These are phyloP conservation scores for Biscogniauxia mediterranea DNA, from an alignment of 2,329 filamentous ascomycete genomes.

Conservation along the genomic window DNA sequence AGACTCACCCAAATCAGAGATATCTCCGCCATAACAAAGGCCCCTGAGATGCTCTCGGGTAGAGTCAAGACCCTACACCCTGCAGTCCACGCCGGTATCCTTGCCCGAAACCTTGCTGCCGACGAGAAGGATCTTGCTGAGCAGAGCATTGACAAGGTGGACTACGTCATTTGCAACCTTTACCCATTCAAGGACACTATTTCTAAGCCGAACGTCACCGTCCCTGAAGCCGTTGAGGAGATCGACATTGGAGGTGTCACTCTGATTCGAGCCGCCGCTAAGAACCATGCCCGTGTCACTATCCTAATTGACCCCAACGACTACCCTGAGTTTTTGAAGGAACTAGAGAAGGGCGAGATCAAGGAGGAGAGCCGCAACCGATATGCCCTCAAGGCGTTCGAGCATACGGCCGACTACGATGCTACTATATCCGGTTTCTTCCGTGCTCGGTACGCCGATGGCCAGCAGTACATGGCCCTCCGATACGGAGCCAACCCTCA, in stretches of 20 bases:
- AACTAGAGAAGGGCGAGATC: constrained; percentile 84
- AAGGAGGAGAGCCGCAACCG: constrained; percentile 79
- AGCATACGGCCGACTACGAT: constrained; percentile 97
- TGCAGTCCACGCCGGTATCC: constrained; percentile 85
- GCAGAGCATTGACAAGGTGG: constrained; percentile 92
- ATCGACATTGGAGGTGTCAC: constrained; percentile 98
- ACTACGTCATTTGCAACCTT: constrained; percentile 96
- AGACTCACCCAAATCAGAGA: constrained; percentile 57
- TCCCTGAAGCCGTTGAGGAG: constrained; percentile 95
- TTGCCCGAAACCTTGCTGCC: constrained; percentile 88
- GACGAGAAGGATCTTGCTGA: constrained; percentile 96
- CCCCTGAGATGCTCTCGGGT: constrained; percentile 82
- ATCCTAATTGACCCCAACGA: constrained; percentile 93
- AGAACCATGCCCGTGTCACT: constrained; percentile 95
- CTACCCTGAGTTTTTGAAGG: constrained; percentile 90
- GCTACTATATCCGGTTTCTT: constrained; percentile 94
- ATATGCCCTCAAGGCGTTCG: constrained; percentile 96
- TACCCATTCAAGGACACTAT: constrained; percentile 99
- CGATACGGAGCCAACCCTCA: constrained; percentile 97
- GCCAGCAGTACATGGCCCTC: constrained; percentile 77
- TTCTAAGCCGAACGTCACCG: constrained; percentile 93
- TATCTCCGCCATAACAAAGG: constrained; percentile 94
- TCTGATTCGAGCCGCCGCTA: constrained; percentile 90
- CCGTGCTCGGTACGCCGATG: constrained; percentile 92
- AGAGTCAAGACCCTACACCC: constrained; percentile 95